Base-by-base conservation (phyloP, 768 basidiomycete species). In the Leccinum subgranulosum region DNA sequence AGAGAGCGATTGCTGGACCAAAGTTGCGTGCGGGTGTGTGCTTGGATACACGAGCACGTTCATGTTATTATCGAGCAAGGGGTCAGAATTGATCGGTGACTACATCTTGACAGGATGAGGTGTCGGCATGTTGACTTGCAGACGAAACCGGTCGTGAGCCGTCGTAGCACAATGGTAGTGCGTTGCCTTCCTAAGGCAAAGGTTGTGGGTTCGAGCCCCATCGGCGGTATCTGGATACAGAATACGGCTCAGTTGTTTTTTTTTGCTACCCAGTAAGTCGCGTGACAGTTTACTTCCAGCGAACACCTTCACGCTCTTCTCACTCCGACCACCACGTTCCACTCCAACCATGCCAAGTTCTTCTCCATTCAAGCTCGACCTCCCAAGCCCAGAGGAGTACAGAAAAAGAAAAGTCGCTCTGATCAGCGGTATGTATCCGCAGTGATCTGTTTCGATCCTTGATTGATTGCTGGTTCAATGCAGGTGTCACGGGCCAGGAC, bases 401-500 rank as follows among this genome's bases (percentile, higher is more conserved):
- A 81, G 83, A 65, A 87, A 89, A 75, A 87, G 94, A 74, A 97
- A 96, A 74, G 92, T 98, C 61, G 94, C 94, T 10, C 78, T 98
- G 52, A 90, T 98, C 63, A 92, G 92, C 64, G 94, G 94, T 92
- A 68, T 47, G 77, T 73, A 25, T 51, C 31, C 45, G 45, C 49
- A 17, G 7, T 4, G 47, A 45, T 14, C 5, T 31, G 17, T 27
- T 6, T 47, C 53, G 56, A 34, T 1, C 17, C 23, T 36, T 25
- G 12, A 36, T 51, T 68, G 62, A 68, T 49, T 15, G 31, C n/a
- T n/a, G 14, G 47, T 58, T 39, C 46, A 55, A 57, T 28, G 36
- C 68, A 95, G 94, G 94, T 71, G 91, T 97, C 74, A 95, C 94
- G 60, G 94, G 94, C 36, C 94, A 97, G 74, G 94, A 98, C 73